Conservation (phyloP, 345 rosid species). For the Barbarea vulgaris region DNA sequence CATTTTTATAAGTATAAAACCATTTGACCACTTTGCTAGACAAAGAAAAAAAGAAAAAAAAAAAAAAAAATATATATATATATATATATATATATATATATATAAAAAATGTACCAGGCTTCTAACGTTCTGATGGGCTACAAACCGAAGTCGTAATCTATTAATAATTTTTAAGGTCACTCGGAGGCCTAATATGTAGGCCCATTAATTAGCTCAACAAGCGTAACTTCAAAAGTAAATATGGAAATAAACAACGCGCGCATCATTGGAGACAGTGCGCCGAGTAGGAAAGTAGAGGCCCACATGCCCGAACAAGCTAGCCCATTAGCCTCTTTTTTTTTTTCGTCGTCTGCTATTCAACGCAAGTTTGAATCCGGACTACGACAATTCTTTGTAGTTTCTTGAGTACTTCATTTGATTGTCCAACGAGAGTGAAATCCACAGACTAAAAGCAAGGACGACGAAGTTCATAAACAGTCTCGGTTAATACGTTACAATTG, state of each 20-base stretch:
- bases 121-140: background rate
- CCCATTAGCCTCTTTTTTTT: conserved; percentile 3
- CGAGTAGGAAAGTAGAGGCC: background rate
- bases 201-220: background rate
- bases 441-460: background rate
- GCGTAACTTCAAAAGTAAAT: background rate
- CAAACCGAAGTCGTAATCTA: background rate
- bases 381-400: background rate
- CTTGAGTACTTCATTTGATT: background rate
- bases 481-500: background rate
- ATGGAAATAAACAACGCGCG: background rate
- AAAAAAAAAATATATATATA: too few species aligned
- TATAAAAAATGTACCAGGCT: background rate
- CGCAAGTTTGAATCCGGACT: background rate
- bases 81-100: too few species aligned
- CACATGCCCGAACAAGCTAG: background rate
- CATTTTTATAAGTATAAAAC: background rate
- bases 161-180: background rate
- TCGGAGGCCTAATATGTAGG: background rate
- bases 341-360: background rate
- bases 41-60: background rate
- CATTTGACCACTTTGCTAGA: background rate
- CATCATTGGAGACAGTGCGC: background rate
- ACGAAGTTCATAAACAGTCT: background rate
- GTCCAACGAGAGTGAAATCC: background rate